Conservation (phyloP, 257 asterid species). For the Eustoma russellianum region DNA sequence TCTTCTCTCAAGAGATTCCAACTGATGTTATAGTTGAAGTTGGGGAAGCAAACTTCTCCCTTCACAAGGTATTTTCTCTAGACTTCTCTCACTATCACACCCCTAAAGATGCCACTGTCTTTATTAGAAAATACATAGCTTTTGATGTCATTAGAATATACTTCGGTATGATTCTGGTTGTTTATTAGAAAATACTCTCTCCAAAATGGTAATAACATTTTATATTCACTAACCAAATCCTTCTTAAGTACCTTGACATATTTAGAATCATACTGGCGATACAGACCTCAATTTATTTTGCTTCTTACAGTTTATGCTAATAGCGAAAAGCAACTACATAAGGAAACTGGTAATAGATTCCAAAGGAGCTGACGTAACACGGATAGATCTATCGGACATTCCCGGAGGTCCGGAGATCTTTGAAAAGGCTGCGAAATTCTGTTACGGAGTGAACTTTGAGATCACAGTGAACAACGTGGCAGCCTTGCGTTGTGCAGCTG, state of each 20-base stretch:
- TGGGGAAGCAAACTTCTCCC: constrained; percentile 71
- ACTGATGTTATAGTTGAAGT: constrained; percentile 74
- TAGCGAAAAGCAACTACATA: constrained; percentile 85
- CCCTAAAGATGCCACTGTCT: too few species aligned
- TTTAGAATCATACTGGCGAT: too few species aligned
- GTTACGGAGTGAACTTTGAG: constrained; percentile 94
- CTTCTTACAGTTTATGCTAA: constrained; percentile 73
- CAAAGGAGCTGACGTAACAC: constrained; percentile 50
- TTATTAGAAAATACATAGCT: too few species aligned
- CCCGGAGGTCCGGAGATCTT: constrained; percentile 95
- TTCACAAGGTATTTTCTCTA: constrained; percentile 61
- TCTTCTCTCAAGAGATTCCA: constrained; percentile 82
- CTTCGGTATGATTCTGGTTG: too few species aligned
- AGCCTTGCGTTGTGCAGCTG: constrained; percentile 86
- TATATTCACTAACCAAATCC: too few species aligned
- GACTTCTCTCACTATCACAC: too few species aligned
- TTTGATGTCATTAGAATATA: too few species aligned
- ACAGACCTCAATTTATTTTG: not conserved
- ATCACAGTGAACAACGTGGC: constrained; percentile 93
- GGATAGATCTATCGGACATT: constrained; percentile 55
- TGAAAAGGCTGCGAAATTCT: constrained; percentile 86
- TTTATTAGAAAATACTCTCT: too few species aligned
- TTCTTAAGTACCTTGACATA: too few species aligned
- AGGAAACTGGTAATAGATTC: constrained; percentile 62
- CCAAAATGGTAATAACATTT: too few species aligned